phyloP scores from a whole-genome alignment of 371 early-diverging fungal genomes.

The Rhizopus delemar region DNA sequence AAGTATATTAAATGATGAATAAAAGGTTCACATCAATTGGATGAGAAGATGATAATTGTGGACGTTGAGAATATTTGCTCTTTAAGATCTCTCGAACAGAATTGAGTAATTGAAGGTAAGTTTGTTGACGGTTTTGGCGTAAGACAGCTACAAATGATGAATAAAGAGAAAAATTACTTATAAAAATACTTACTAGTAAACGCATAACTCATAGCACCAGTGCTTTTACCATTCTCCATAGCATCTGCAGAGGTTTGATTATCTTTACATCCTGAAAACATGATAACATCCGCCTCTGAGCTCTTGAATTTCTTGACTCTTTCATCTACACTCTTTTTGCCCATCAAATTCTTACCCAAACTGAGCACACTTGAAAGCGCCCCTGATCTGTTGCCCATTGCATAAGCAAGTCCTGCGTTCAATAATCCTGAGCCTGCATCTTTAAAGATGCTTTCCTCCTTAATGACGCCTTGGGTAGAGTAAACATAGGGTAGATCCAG shows the following conservation, averaged over 20 bases:
- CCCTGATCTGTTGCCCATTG: conserved; percentile 40
- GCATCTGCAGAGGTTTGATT: conserved; percentile 87
- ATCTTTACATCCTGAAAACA: conserved; percentile 89
- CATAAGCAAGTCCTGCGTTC: conserved; percentile 53
- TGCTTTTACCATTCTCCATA: conserved; percentile 55
- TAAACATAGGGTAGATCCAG: conserved; percentile 85
- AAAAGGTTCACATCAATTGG: conserved; percentile 5
- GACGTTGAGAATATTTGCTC: conserved; percentile 75
- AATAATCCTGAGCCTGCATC: conserved; percentile 46
- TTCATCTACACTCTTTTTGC: conserved; percentile 35
- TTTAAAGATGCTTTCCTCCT: conserved; percentile 44
- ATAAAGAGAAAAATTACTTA: neutral
- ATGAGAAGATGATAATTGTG: conserved; percentile 65
- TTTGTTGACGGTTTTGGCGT: conserved; percentile 59
- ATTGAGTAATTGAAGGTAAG: conserved; percentile 76
- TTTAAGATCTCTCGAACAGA: conserved; percentile 66
- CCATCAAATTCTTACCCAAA: conserved; percentile 44
- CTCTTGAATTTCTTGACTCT: conserved; percentile 51
- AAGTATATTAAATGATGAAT: neutral
- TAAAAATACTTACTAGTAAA: conserved; percentile 46
- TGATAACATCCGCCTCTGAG: conserved; percentile 72
- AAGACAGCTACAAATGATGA: conserved; percentile 39
- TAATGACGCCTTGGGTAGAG: conserved; percentile 64
- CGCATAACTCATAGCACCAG: conserved; percentile 87
- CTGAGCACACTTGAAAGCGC: conserved; percentile 43